Base-by-base conservation (phyloP, 2,329 filamentous ascomycete genomes). In the Colletotrichum magnum region DNA sequence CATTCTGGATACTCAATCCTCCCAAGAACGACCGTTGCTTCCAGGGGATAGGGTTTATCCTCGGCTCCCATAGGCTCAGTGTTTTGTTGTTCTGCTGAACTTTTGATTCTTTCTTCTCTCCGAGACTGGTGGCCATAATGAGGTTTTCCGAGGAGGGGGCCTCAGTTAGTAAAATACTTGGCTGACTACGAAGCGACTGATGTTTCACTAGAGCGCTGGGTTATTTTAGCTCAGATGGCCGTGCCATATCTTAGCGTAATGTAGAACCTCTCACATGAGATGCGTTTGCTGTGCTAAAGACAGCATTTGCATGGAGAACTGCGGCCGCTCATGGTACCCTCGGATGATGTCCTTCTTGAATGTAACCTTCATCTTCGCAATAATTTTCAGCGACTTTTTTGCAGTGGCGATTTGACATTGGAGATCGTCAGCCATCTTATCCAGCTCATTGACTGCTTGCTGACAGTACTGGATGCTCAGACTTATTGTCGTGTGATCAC, bases 291-390 rank as follows among this genome's bases (percentile, higher is more conserved):
- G 52, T 5, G 43, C 32, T 10, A 58, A 32, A n/a, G 16, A 16
- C 5, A 58, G 41, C 15, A 64, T 26, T 1, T 51, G 45, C 18
- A 64, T 4, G 3, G 61, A 50, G 4, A 50, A 51, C 26, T 63
- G 52, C 13, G 63, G 32, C 26, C 47, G 63, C 12, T 68, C 28
- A n/a, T 64, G 52, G 5, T 58, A 63, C 0, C 18, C 24, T 4
- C 9, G 43, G 2, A 64, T 36, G 13, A 18, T 15, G 5, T 68
- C 60, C 18, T 51, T 64, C 47, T 56, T 64, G 16, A 68, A 43
- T 0, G 54, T 32, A 3, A 56, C 56, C n/a, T 61, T 53, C 9
- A 66, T 18, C 47, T 66, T 66, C n/a, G 56, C 32, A 24, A 52
- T 57, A 1, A 16, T 41, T 36, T 50, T 54, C 32, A 24, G 36